Conservation (phyloP, 345 rosid species). For the Salix koriyanagi region DNA sequence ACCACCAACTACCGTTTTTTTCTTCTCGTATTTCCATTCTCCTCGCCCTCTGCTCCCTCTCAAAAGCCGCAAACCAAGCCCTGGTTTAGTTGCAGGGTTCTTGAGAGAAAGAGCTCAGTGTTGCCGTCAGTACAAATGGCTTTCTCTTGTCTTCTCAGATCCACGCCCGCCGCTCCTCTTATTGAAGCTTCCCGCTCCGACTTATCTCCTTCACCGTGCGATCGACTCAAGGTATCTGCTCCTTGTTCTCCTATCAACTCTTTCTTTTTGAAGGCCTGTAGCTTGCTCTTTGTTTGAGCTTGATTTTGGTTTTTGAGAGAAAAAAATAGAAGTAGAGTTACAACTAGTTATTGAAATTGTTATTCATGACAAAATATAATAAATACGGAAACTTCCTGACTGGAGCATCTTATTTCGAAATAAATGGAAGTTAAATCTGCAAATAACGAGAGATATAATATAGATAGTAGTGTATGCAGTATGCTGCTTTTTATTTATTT, state of each 20-base stretch:
- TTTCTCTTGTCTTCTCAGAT: constrained; percentile 61
- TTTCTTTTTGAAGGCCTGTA: neutral
- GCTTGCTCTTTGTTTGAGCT: neutral
- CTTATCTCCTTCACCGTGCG: constrained; percentile 34
- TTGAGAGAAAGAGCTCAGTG: neutral
- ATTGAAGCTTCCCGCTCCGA: constrained; percentile 33
- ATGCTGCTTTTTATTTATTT: neutral
- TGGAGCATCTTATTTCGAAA: neutral
- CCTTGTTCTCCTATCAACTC: neutral
- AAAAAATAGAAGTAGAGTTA: neutral
- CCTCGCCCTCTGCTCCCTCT: constrained; percentile 10
- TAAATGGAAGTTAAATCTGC: neutral
- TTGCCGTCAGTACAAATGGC: constrained; percentile 42
- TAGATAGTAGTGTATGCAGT: neutral
- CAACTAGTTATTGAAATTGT: neutral
- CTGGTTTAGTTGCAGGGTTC: constrained; percentile 26
- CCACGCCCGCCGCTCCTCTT: constrained; percentile 41
- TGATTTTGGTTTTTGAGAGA: neutral
- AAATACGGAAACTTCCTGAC: neutral
- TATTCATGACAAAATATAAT: too few species aligned
- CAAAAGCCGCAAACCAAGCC: constrained; percentile 13
- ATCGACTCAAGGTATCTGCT: constrained; percentile 54
- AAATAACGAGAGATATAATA: neutral
- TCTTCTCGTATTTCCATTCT: neutral
- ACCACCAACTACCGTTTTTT: neutral